Percentiles rank a stretch among this genome's conserved stretches.
These are phyloP conservation scores for Bertia moriformis DNA, from an alignment of 2,329 filamentous ascomycete genomes.

Conservation along the genomic window DNA sequence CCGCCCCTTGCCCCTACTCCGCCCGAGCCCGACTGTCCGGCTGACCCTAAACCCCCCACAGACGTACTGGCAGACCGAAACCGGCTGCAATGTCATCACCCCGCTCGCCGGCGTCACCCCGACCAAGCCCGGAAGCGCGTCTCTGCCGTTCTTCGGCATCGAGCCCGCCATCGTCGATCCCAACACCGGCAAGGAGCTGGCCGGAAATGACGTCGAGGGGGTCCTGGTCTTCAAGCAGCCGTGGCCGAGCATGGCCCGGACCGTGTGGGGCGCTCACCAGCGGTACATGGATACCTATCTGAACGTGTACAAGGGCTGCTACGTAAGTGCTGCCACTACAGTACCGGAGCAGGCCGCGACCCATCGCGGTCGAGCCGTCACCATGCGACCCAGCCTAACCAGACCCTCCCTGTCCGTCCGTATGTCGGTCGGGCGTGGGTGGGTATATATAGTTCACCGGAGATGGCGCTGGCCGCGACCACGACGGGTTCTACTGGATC, in stretches of 20 bases:
- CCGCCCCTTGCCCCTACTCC: no score
- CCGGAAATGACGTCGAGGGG: no score
- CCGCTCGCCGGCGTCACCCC: conserved; percentile 82
- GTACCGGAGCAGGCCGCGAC: no score
- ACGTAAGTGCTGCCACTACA: no score
- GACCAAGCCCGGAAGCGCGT: conserved; percentile 93
- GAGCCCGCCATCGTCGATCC: conserved; percentile 95
- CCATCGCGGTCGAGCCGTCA: no score
- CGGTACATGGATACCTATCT: conserved; percentile 98
- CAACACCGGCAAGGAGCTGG: no score
- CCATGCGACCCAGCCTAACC: conserved; percentile 96
- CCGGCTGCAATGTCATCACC: conserved; percentile 60
- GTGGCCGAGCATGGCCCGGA: conserved; percentile 97
- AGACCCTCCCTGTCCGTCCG: no score
- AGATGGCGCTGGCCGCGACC: conserved; percentile 87
- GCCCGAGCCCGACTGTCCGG: no score
- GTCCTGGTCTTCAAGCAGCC: conserved; percentile 89
- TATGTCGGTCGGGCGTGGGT: no score
- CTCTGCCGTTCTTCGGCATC: conserved; percentile 94
- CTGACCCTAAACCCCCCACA: no score
- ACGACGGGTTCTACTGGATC: conserved; percentile 99
- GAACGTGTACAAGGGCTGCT: no score
- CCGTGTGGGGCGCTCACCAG: conserved; percentile 94
- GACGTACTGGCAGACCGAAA: conserved; percentile 57
- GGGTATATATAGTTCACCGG: conserved; percentile 33